Evolutionary conservation across 1,139 yeast genomes (phyloP).

Genomic region (Candida sanyaensis): DNA sequence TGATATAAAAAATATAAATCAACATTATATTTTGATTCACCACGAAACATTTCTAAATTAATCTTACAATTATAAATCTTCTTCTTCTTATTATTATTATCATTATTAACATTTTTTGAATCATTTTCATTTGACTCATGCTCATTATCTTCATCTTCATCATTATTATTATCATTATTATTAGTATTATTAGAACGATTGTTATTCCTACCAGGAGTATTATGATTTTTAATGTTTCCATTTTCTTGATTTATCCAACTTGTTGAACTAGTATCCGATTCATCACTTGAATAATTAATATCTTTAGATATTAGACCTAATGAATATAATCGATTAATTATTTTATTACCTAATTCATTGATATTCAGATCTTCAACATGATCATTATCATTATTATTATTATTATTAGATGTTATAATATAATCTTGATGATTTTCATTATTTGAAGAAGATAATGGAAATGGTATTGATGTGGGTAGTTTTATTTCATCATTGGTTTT

Average conservation of each 20-base stretch:
- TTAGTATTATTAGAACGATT: too few relatives aligned
- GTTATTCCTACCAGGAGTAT: not conserved
- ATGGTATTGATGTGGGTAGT: slow-evolving; percentile 7
- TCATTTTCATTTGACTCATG: too few relatives aligned
- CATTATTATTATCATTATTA: not conserved
- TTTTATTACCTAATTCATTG: slow-evolving; percentile 10
- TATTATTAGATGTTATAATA: not conserved
- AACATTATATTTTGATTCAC: slow-evolving; percentile 2
- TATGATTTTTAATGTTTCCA: not conserved
- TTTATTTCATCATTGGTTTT: slow-evolving; percentile 1
- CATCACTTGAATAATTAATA: not conserved
- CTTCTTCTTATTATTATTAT: not conserved
- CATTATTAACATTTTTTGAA: not conserved
- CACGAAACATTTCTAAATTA: slow-evolving; percentile 9
- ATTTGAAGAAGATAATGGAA: slow-evolving; percentile 1
- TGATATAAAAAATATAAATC: slow-evolving; percentile 12
- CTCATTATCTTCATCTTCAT: not conserved
- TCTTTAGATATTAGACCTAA: not conserved
- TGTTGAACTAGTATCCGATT: not conserved
- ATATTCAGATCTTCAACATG: not conserved
- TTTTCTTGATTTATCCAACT: not conserved
- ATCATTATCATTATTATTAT: not conserved
- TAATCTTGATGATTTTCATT: not conserved
- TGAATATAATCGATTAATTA: not conserved
- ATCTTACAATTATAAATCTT: slow-evolving; percentile 14